These are phyloP conservation scores for Pelargonium citronellum DNA, from an alignment of 441 rosid genomes.

Conservation along the genomic window DNA sequence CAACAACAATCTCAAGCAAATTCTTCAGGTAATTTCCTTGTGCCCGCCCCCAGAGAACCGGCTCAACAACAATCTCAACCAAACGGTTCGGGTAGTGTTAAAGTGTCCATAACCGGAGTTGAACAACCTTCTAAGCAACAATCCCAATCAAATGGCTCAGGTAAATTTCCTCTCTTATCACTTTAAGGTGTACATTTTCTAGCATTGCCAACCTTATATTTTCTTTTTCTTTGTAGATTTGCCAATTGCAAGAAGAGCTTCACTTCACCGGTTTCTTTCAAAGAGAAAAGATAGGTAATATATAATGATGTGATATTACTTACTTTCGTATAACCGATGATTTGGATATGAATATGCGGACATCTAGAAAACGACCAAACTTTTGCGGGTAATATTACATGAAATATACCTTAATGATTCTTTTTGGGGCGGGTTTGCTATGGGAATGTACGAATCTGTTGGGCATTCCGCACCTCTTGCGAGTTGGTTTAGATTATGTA, in stretches of 20 bases:
- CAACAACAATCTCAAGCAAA: no score
- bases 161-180: not conserved
- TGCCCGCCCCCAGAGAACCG: not conserved
- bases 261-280: conserved; percentile 18
- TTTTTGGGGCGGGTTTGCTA: no score
- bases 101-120: not conserved
- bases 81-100: not conserved
- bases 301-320: not conserved
- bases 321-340: not conserved
- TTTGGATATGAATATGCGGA: not conserved
- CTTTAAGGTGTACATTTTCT: no score
- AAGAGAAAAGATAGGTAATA: conserved; percentile 23
- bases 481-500: no score
- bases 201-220: no score
- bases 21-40: conserved; percentile 3
- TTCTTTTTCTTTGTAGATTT: conserved; percentile 7
- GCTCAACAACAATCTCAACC: no score
- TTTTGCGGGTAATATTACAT: not conserved
- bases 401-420: no score
- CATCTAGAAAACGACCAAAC: not conserved
- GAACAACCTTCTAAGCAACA: no score
- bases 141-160: no score
- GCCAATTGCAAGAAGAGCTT: conserved; percentile 20
- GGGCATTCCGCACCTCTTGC: no score
- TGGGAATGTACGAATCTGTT: no score